Evolutionary conservation across 345 rosid genomes (phyloP).

Genomic region (Euphorbia lathyris): DNA sequence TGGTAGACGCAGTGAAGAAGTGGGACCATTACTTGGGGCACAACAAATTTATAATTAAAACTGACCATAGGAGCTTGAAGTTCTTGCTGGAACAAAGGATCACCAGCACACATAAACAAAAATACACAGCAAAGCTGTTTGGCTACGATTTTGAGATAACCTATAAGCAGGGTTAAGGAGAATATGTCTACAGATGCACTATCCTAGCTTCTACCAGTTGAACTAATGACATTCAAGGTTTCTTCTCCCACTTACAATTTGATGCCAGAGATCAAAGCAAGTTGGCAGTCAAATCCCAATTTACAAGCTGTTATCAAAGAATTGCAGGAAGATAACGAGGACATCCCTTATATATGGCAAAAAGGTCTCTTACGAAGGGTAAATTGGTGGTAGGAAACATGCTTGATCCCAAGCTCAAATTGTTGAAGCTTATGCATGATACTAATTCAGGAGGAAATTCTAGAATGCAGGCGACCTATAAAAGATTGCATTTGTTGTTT

Average conservation of each 20-base stretch:
- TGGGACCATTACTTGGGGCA: not conserved
- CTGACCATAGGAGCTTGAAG: no score
- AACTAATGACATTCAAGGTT: not conserved
- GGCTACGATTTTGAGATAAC: no score
- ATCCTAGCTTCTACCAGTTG: not conserved
- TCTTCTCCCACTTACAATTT: not conserved
- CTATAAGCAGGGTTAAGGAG: not conserved
- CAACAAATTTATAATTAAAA: no score
- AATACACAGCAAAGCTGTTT: no score
- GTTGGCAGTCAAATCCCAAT: not conserved
- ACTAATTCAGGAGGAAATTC: not conserved
- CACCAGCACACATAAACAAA: no score
- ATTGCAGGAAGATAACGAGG: no score
- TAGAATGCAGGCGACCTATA: not conserved
- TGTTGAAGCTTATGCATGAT: not conserved
- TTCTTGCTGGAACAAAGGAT: no score
- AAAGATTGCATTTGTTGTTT: not conserved
- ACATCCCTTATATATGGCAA: not conserved
- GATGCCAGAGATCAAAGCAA: not conserved
- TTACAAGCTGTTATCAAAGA: no score
- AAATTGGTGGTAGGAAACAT: not conserved
- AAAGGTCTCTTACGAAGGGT: not conserved
- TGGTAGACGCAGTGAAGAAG: not conserved
- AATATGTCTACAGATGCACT: constrained; percentile 3
- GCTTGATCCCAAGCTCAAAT: no score